Conservation (phyloP, 2,329 filamentous ascomycete species). For the Penicillium corylophilum region DNA sequence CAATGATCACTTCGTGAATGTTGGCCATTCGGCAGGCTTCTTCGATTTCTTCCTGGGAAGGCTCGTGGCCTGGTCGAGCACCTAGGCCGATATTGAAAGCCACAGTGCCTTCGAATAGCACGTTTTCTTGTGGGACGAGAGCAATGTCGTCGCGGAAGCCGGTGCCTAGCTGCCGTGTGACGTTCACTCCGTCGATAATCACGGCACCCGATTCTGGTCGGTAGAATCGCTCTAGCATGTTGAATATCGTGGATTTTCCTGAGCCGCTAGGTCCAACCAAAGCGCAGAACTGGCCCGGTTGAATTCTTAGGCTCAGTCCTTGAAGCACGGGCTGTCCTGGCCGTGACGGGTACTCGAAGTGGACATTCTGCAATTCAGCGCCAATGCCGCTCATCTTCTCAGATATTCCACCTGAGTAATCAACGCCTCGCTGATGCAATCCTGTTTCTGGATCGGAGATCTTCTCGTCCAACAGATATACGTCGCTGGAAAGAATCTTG, state of each 20-base stretch:
- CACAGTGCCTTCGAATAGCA: conserved; percentile 49
- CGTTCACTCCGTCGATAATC: conserved; percentile 51
- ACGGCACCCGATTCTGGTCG: conserved; percentile 51
- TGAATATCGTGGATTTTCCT: conserved; percentile 66
- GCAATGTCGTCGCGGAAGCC: conserved; percentile 46
- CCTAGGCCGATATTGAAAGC: conserved; percentile 47
- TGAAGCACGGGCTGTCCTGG: conserved; percentile 59
- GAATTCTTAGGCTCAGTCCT: conserved; percentile 57
- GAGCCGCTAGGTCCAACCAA: conserved; percentile 66
- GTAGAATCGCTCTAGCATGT: conserved; percentile 57
- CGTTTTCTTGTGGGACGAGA: conserved; percentile 48
- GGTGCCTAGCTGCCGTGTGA: conserved; percentile 37
- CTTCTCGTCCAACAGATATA: conserved; percentile 23
- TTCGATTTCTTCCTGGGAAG: conserved; percentile 61
- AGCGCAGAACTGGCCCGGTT: conserved; percentile 61
- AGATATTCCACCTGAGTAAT: conserved; percentile 7
- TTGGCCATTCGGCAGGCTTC: conserved; percentile 66
- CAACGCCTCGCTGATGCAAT: conserved; percentile 1
- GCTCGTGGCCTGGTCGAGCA: conserved; percentile 52
- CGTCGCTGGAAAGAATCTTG: conserved; percentile 7
- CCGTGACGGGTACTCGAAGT: conserved; percentile 66
- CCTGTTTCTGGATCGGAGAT: conserved; percentile 28
- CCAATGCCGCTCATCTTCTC: conserved; percentile 39
- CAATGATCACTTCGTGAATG: conserved; percentile 66
- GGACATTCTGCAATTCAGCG: conserved; percentile 58